Conservation (phyloP, 1,284 basidiomycete genomes). For the Leccinum huronense region DNA sequence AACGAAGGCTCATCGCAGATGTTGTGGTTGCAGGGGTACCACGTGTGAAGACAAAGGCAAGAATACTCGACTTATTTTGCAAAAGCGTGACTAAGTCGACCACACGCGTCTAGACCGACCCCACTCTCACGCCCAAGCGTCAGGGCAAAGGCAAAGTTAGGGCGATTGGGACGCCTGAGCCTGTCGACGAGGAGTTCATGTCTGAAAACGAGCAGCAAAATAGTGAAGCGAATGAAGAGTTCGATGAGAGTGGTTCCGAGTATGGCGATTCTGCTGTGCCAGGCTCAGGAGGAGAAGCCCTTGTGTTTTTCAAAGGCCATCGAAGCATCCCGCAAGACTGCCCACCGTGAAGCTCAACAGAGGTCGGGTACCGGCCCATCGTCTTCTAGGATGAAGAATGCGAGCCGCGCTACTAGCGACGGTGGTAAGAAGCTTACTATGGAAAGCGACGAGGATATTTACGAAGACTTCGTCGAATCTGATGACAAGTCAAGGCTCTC, state of each 20-base stretch:
- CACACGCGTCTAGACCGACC: conserved; percentile 15
- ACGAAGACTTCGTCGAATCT: conserved; percentile 24
- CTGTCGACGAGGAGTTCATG: conserved; percentile 31
- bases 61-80: conserved; percentile 8
- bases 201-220: conserved; percentile 43
- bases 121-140: neutral
- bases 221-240: conserved; percentile 46
- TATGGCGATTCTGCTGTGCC: conserved; percentile 37
- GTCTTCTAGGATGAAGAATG: conserved; percentile 36
- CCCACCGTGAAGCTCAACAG: conserved; percentile 36
- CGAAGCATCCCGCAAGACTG: conserved; percentile 49
- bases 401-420: conserved; percentile 41
- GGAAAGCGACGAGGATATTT: conserved; percentile 35
- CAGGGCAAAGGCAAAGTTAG: conserved; percentile 40
- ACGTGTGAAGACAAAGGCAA: conserved; percentile 40
- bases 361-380: conserved; percentile 45
- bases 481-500: conserved; percentile 31
- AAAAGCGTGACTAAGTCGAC: conserved; percentile 15
- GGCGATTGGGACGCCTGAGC: conserved; percentile 28
- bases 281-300: conserved; percentile 43
- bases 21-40: conserved; percentile 51
- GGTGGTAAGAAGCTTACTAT: conserved; percentile 17
- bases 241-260: conserved; percentile 58
- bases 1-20: conserved; percentile 44
- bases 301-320: conserved; percentile 59